A percentile compares a stretch with the other conserved stretches of the same genome.
phyloP scores from a whole-genome alignment of 306 rosid genomes.

The Vigna unguiculata region DNA sequence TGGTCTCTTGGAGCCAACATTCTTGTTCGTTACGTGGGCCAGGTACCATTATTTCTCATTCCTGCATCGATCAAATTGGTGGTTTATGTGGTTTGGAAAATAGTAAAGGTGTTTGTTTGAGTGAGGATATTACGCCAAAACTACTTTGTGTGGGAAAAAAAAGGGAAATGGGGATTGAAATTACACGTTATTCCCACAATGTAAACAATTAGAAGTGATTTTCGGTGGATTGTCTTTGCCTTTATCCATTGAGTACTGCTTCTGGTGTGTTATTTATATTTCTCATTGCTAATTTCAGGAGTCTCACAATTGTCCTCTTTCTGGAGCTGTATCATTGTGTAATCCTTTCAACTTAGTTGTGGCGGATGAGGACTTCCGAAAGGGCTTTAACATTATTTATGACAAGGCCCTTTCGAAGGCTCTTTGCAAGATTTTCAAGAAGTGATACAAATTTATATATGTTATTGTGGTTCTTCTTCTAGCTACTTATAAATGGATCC shows the following conservation, averaged over 20 bases:
- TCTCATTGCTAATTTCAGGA: constrained; percentile 66
- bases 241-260: constrained; percentile 13
- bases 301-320: constrained; percentile 64
- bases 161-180: not conserved
- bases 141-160: not conserved
- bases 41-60: constrained; percentile 52
- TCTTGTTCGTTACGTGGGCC: constrained; percentile 91
- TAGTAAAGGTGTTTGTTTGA: no score
- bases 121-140: no score
- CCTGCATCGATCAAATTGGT: no score
- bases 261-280: constrained; percentile 31
- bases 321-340: constrained; percentile 97
- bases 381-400: constrained; percentile 86
- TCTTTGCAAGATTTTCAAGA: constrained; percentile 73
- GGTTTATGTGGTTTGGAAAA: no score
- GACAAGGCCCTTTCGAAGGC: constrained; percentile 78
- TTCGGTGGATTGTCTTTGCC: constrained; percentile 28
- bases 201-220: not conserved
- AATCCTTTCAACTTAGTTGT: constrained; percentile 92
- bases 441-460: constrained; percentile 57
- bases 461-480: constrained; percentile 21
- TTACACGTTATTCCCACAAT: not conserved
- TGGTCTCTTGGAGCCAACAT: constrained; percentile 99
- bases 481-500: constrained; percentile 29
- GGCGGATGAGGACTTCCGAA: constrained; percentile 88